phyloP scores from a whole-genome alignment of 2,329 filamentous ascomycete species.

The Fusarium sacchari region DNA sequence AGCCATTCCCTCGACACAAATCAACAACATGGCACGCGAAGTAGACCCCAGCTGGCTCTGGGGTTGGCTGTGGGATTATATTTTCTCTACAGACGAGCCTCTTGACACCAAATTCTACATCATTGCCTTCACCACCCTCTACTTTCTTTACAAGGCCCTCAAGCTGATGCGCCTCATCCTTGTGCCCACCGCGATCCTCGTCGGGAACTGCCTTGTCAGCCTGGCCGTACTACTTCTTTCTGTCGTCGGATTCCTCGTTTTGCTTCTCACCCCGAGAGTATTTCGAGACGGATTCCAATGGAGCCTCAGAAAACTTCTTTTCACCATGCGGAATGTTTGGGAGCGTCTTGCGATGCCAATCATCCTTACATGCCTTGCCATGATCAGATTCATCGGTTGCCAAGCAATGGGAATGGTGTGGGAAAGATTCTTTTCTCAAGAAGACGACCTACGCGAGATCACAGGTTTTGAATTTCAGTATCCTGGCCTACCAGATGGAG shows the following conservation, averaged over 20 bases:
- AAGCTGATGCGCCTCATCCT: background rate
- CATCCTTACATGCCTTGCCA: background rate
- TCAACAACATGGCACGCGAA: background rate
- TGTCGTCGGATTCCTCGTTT: background rate
- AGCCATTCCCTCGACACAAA: background rate
- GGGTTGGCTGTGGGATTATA: slow-evolving; percentile 7
- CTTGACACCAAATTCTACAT: slow-evolving; percentile 21
- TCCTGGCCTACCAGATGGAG: background rate
- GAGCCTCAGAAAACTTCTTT: background rate
- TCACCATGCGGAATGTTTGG: background rate
- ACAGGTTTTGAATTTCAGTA: slow-evolving; percentile 4
- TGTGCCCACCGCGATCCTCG: background rate
- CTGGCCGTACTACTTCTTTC: background rate
- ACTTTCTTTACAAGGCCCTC: background rate
- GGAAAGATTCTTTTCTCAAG: background rate
- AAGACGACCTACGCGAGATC: background rate
- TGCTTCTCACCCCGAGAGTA: background rate
- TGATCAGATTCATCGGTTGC: background rate
- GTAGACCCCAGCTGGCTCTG: background rate
- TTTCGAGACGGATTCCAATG: background rate
- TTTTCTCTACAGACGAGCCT: slow-evolving; percentile 6
- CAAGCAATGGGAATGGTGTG: background rate
- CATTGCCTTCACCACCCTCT: slow-evolving; percentile 5
- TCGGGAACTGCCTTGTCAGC: background rate
- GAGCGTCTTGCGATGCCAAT: background rate